A percentile compares a stretch with the other conserved stretches of the same genome.
These are phyloP conservation scores for Epichloe festucae DNA, from an alignment of 2,329 filamentous ascomycete species.

Conservation along the genomic window DNA sequence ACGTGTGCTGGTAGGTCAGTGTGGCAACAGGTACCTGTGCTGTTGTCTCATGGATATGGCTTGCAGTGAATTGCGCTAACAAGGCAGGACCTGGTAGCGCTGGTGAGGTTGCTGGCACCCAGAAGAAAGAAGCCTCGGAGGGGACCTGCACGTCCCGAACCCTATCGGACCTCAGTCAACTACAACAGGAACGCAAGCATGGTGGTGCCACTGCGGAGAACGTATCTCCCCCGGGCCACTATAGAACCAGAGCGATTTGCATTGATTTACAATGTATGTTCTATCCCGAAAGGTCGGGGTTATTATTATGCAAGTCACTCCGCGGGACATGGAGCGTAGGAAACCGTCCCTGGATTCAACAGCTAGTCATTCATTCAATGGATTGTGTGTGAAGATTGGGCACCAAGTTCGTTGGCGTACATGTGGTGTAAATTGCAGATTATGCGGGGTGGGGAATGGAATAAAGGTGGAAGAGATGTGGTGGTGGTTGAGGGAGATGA, in stretches of 20 bases:
- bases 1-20: no score
- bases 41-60: conserved; percentile 1
- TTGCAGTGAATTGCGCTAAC: background rate
- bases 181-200: background rate
- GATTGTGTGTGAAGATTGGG: background rate
- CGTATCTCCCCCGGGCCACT: background rate
- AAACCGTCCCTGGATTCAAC: background rate
- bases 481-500: no score
- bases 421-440: no score
- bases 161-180: background rate
- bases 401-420: no score
- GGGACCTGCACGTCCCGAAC: background rate
- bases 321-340: background rate
- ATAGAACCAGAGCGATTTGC: background rate
- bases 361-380: background rate
- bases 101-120: background rate
- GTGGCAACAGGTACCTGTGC: background rate
- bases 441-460: no score
- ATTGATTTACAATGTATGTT: background rate
- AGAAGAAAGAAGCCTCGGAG: background rate
- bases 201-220: conserved; percentile 1
- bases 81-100: background rate
- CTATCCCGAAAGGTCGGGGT: background rate
- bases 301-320: background rate
- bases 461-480: no score